phyloP scores from a whole-genome alignment of 257 asterid genomes.

The Ilex aquifolium region DNA sequence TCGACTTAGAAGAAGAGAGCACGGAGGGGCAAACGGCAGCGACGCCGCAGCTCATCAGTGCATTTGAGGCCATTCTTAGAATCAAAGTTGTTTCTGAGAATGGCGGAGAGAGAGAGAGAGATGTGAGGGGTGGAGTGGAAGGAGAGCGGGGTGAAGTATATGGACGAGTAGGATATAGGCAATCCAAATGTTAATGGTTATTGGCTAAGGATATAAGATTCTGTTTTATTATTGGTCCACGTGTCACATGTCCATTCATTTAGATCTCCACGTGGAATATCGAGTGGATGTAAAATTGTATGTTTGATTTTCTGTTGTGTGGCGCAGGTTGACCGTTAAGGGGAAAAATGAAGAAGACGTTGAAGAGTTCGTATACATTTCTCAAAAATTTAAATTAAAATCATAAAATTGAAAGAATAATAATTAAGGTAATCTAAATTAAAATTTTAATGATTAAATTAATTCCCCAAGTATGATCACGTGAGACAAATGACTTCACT shows the following conservation, averaged over 20 bases:
- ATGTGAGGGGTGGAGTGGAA: background rate
- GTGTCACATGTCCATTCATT: constrained; percentile 31
- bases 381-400: no score
- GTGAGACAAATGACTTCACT: no score
- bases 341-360: no score
- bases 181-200: constrained; percentile 48
- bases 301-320: constrained; percentile 35
- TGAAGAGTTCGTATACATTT: no score
- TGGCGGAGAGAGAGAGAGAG: constrained; percentile 1
- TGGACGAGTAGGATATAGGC: constrained; percentile 38
- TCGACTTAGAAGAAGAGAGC: constrained; percentile 75
- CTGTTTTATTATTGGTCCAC: constrained; percentile 60
- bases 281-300: constrained; percentile 20
- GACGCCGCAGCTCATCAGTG: constrained; percentile 71
- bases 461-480: no score
- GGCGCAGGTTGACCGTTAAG: constrained; percentile 27
- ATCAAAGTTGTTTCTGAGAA: background rate
- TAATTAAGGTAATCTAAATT: no score
- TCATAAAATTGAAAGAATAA: no score
- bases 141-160: constrained; percentile 13
- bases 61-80: constrained; percentile 56
- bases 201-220: constrained; percentile 42
- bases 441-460: no score
- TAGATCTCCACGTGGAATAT: constrained; percentile 15
- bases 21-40: constrained; percentile 62